Base-by-base conservation (phyloP, 129 eudicot species). In the Flaveria bidentis region DNA sequence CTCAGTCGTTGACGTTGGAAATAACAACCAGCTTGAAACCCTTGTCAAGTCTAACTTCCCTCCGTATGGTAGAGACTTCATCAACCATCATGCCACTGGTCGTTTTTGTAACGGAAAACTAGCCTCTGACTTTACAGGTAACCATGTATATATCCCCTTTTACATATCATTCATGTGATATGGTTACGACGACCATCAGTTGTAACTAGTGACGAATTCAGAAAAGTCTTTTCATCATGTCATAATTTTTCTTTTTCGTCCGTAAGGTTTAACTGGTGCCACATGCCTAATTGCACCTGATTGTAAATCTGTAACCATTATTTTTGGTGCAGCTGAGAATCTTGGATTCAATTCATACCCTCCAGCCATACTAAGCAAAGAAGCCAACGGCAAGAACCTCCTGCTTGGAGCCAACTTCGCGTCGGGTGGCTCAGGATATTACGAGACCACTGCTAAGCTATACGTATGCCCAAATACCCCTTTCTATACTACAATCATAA, bases 21-120 rank as follows among this genome's bases (percentile, higher is more conserved):
- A 93, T 69, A 93, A 90, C 78, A 88, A 93, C 83, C 23, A 90
- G 55, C 88, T 93, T 22, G 79, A 85, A 55, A 93, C 98, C 16
- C n/a, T 86, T 30, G 69, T 93, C 76, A 93, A 90, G 78, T 82
- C 98, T 11, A 85, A 93, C 66, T 93, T 93, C 74, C 89, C 86
- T 17, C 98, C 98, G 78, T 93, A 93, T 71, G 98, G 98, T 25
- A 85, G 98, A 78, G 98, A 93, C 72, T 90, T 83, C 58, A 52
- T 51, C 58, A 58, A 68, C 28, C 88, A 81, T 65, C 74, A 39
- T 25, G 87, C 88, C 25, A 90, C 97, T 18, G 98, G 97, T 55
- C 80, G 97, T 41, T 93, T 93, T 47, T 90, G 97, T 81, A 93
- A 93, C 20, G 98, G 98, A 63, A 93, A 93, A 75, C 97, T 93